These are phyloP conservation scores for Leptographium flavum DNA, from an alignment of 2,329 filamentous ascomycete genomes.

Conservation along the genomic window DNA sequence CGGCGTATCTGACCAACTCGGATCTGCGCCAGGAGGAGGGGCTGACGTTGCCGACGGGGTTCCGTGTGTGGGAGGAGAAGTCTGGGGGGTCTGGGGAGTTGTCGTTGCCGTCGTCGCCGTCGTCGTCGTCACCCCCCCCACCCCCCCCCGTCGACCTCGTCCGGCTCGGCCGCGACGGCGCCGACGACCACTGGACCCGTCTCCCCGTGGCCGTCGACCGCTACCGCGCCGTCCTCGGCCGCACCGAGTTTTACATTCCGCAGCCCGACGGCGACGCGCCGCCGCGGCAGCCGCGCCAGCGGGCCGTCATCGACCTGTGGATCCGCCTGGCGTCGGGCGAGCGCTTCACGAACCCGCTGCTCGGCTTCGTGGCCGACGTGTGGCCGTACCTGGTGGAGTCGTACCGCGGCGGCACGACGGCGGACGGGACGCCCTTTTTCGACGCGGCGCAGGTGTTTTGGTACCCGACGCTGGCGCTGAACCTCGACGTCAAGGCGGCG, in stretches of 20 bases:
- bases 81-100: too few species aligned
- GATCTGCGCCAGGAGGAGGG: constrained; percentile 19
- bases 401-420: constrained; percentile 13
- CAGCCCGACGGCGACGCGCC: not conserved
- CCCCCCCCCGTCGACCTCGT: constrained; percentile 13
- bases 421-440: not conserved
- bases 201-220: constrained; percentile 3
- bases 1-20: constrained; percentile 26
- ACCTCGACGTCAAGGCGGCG: constrained; percentile 62
- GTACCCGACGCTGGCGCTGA: constrained; percentile 65
- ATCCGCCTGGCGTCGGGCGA: constrained; percentile 43
- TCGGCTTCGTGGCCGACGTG: constrained; percentile 55
- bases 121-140: constrained; percentile 10
- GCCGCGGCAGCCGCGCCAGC: not conserved
- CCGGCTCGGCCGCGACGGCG: constrained; percentile 6
- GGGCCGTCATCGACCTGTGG: constrained; percentile 48
- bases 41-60: constrained; percentile 16
- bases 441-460: constrained; percentile 29
- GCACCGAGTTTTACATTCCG: constrained; percentile 19
- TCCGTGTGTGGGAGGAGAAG: too few species aligned
- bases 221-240: constrained; percentile 15
- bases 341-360: constrained; percentile 46
- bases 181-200: constrained; percentile 15
- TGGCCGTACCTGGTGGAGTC: constrained; percentile 52
- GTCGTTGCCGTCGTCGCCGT: too few species aligned